These are phyloP conservation scores for Fusarium sp. DNA, from an alignment of 2,329 filamentous ascomycete species.

Conservation along the genomic window DNA sequence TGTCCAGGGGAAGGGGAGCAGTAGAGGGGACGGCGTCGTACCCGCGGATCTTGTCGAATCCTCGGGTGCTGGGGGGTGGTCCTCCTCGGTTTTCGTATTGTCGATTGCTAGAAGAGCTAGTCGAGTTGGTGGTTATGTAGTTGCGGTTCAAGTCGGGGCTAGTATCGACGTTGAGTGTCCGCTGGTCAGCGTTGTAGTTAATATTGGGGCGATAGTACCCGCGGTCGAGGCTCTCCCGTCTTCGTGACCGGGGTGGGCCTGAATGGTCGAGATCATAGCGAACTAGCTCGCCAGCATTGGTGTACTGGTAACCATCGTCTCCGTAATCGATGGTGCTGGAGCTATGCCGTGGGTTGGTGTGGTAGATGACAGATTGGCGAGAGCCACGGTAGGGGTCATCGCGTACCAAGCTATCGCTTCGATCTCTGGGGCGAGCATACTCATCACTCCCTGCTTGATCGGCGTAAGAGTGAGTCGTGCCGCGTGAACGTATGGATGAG, in stretches of 20 bases:
- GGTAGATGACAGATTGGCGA: slow-evolving; percentile 57
- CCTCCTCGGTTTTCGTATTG: slow-evolving; percentile 55
- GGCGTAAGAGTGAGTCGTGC: slow-evolving; percentile 57
- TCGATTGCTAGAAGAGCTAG: slow-evolving; percentile 39
- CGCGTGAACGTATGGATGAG: slow-evolving; percentile 62
- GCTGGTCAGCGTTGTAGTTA: slow-evolving; percentile 58
- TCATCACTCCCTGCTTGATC: slow-evolving; percentile 61
- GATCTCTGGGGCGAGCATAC: slow-evolving; percentile 58
- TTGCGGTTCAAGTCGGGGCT: slow-evolving; percentile 54
- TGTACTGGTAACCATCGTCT: slow-evolving; percentile 69
- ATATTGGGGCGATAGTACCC: slow-evolving; percentile 64
- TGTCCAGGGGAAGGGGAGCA: slow-evolving; percentile 52
- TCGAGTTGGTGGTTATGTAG: slow-evolving; percentile 48
- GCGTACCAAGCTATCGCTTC: slow-evolving; percentile 55
- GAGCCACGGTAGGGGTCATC: slow-evolving; percentile 58
- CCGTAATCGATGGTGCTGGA: slow-evolving; percentile 60
- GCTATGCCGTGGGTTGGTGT: slow-evolving; percentile 54
- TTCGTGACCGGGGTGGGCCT: slow-evolving; percentile 51
- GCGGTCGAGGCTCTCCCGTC: slow-evolving; percentile 64
- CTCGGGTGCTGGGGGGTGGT: slow-evolving; percentile 73
- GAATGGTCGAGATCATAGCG: slow-evolving; percentile 67
- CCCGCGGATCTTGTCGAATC: slow-evolving; percentile 71
- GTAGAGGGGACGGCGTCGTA: slow-evolving; percentile 58
- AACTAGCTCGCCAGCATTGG: slow-evolving; percentile 67
- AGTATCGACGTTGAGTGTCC: slow-evolving; percentile 58